These are phyloP conservation scores for Claviceps humidiphila DNA, from an alignment of 2,329 filamentous ascomycete genomes.

Conservation along the genomic window DNA sequence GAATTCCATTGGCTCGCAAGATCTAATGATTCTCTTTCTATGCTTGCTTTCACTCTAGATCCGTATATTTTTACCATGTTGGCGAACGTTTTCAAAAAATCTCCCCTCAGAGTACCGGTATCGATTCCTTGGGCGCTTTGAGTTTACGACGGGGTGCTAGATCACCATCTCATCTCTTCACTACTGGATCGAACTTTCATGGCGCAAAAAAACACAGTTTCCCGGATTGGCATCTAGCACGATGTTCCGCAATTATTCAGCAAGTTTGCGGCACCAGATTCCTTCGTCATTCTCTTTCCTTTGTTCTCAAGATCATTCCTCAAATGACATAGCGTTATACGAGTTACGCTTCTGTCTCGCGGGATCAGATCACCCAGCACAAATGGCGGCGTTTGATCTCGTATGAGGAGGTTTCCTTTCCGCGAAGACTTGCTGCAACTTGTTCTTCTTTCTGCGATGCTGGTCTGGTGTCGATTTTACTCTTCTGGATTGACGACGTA, in stretches of 20 bases:
- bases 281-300: conserved; percentile 9
- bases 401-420: conserved; percentile 10
- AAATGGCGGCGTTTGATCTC: conserved; percentile 22
- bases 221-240: no score
- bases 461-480: conserved; percentile 4
- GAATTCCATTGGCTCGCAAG: conserved; percentile 21
- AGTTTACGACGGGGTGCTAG: no score
- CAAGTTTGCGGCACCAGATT: no score
- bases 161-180: no score
- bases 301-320: conserved; percentile 15
- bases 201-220: no score
- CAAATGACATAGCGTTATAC: conserved; percentile 9
- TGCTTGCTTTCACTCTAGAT: conserved; percentile 9
- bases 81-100: conserved; percentile 29
- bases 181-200: no score
- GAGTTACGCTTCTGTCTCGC: conserved; percentile 18
- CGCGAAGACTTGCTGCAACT: conserved; percentile 12
- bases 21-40: conserved; percentile 13
- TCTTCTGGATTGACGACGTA: not conserved
- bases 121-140: conserved; percentile 10
- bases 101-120: conserved; percentile 23
- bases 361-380: conserved; percentile 27
- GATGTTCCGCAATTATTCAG: no score
- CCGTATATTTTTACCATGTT: conserved; percentile 29
- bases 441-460: conserved; percentile 6